Conservation (phyloP, 148 eudicot species). For the Persicaria tinctoria region DNA sequence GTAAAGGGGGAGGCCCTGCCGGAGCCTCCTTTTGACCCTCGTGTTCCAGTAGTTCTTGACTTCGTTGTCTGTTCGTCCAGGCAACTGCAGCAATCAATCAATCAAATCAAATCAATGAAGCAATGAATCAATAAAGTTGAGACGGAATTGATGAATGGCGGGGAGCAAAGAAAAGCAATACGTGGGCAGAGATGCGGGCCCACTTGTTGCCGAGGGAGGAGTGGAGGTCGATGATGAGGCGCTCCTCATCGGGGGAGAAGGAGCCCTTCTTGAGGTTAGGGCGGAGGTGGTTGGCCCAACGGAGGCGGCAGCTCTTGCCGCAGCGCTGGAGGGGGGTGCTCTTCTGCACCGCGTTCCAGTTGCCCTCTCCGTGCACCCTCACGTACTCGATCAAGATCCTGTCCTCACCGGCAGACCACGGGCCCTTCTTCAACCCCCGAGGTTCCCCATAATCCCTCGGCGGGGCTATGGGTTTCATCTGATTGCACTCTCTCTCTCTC, state of each 20-base stretch:
- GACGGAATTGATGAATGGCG: background rate
- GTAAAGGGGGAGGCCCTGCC: slow-evolving; percentile 82
- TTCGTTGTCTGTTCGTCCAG: slow-evolving; percentile 90
- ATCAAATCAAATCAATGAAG: background rate
- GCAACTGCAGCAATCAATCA: slow-evolving; percentile 34
- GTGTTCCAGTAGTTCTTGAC: slow-evolving; percentile 96
- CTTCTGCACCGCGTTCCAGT: slow-evolving; percentile 83
- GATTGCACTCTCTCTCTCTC: no score
- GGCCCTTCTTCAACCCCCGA: slow-evolving; percentile 54
- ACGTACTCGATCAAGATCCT: slow-evolving; percentile 69
- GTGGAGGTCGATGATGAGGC: slow-evolving; percentile 64
- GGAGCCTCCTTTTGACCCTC: slow-evolving; percentile 61
- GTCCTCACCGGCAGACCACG: slow-evolving; percentile 80
- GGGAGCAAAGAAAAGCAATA: slow-evolving; percentile 8
- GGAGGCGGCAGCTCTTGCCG: slow-evolving; percentile 79
- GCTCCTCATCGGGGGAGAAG: slow-evolving; percentile 65
- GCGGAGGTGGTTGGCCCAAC: slow-evolving; percentile 88
- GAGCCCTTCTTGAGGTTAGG: slow-evolving; percentile 82
- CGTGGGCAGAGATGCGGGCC: slow-evolving; percentile 95
- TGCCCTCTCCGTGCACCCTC: slow-evolving; percentile 77
- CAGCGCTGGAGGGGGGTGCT: slow-evolving; percentile 62
- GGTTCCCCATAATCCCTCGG: background rate
- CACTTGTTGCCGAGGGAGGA: slow-evolving; percentile 83
- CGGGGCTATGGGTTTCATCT: no score
- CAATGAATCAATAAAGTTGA: background rate